Percentiles rank a stretch among this genome's conserved stretches.
phyloP scores from a whole-genome alignment of 2,329 filamentous ascomycete genomes.

The Alternaria metachromatica region DNA sequence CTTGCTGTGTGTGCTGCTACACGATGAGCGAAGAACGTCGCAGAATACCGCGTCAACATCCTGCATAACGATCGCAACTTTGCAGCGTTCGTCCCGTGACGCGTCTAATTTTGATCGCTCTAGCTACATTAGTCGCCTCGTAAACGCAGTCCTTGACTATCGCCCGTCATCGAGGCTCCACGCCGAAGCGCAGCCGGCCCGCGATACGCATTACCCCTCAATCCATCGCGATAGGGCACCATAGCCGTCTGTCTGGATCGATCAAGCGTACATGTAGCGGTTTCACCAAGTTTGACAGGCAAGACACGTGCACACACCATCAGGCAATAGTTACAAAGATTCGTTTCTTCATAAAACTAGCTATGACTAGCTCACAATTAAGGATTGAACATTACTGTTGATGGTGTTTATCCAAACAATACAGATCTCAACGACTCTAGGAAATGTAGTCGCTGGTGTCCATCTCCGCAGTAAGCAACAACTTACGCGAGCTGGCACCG shows the following conservation, averaged over 20 bases:
- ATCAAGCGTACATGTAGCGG: background rate
- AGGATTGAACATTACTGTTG: conserved; percentile 2
- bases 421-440: background rate
- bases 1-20: background rate
- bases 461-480: conserved; percentile 54
- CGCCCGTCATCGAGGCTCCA: conserved; percentile 1
- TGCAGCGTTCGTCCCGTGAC: background rate
- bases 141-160: conserved; percentile 8
- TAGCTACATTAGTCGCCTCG: background rate
- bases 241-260: background rate
- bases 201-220: background rate
- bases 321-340: background rate
- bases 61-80: background rate
- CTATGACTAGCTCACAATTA: conserved; percentile 6
- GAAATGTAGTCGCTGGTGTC: conserved; percentile 28
- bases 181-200: background rate
- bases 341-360: background rate
- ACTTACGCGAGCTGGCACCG: conserved; percentile 64
- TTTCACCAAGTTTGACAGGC: background rate
- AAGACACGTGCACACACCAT: background rate
- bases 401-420: background rate
- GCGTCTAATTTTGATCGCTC: background rate
- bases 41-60: background rate
- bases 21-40: background rate
- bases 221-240: background rate